A percentile compares a stretch with the other conserved stretches of the same genome.
These are phyloP conservation scores for Eimeria necatrix DNA, from an alignment of 169 alveolate species.

Conservation along the genomic window DNA sequence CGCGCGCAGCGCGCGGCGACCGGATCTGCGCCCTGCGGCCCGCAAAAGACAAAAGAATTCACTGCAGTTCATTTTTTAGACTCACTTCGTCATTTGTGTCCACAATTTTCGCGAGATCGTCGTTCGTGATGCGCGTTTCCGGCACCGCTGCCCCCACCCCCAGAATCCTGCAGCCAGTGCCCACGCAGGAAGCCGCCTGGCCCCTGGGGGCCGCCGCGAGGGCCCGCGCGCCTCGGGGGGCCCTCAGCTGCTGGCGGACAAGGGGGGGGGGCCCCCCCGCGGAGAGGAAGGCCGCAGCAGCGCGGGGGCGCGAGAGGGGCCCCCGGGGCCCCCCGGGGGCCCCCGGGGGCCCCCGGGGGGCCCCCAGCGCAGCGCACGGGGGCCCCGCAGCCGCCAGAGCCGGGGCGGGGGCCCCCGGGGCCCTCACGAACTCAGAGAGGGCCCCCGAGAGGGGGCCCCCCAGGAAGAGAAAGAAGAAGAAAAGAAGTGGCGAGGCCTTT, in stretches of 20 bases:
- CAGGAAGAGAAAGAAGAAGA: neutral
- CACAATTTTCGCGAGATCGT: slow-evolving; percentile 82
- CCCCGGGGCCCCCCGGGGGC: no score
- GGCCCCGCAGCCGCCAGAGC: no score
- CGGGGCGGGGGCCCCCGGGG: no score
- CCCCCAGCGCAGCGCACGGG: no score
- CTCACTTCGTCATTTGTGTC: slow-evolving; percentile 86
- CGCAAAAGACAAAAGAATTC: no score
- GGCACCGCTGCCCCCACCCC: slow-evolving; percentile 86
- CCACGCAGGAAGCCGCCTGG: slow-evolving; percentile 20
- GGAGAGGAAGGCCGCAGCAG: neutral
- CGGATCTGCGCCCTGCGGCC: no score
- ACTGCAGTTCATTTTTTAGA: no score
- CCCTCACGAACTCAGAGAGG: neutral
- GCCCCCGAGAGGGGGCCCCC: no score
- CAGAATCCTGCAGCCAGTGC: slow-evolving; percentile 83
- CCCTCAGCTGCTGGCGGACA: neutral
- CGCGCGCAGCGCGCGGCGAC: no score
- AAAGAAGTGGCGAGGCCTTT: neutral
- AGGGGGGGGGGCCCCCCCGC: no score
- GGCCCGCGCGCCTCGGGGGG: neutral
- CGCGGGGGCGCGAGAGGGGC: no score
- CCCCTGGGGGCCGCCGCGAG: neutral
- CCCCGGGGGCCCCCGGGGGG: no score
- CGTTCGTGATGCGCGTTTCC: slow-evolving; percentile 80